Evolutionary conservation across 2,329 filamentous ascomycete genomes (phyloP).

Genomic region (Diaporthe ampelina): DNA sequence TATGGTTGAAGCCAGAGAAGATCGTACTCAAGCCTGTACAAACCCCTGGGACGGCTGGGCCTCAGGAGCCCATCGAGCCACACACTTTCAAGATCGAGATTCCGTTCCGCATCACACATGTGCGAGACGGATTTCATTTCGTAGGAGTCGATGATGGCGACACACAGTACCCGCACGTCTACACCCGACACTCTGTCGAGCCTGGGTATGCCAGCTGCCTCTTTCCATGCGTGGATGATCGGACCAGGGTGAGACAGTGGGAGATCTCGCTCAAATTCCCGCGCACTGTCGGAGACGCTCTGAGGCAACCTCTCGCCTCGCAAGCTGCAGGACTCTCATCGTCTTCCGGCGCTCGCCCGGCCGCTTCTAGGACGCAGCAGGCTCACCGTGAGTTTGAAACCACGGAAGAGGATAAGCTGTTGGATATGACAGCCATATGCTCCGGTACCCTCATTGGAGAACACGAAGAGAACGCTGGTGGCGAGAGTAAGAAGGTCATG

Average conservation of each 20-base stretch:
- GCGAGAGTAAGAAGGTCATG: slow-evolving; percentile 88
- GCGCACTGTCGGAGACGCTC: slow-evolving; percentile 85
- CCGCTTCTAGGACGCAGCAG: slow-evolving; percentile 54
- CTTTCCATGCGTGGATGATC: slow-evolving; percentile 94
- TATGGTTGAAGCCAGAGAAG: slow-evolving; percentile 56
- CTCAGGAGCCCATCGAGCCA: slow-evolving; percentile 37
- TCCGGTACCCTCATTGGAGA: slow-evolving; percentile 92
- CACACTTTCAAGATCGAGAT: slow-evolving; percentile 65
- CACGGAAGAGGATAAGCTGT: slow-evolving; percentile 83
- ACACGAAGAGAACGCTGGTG: slow-evolving; percentile 80
- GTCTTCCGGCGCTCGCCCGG: slow-evolving; percentile 45
- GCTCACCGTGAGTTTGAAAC: slow-evolving; percentile 58
- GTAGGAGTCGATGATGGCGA: slow-evolving; percentile 87
- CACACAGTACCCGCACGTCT: slow-evolving; percentile 88
- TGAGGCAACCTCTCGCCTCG: slow-evolving; percentile 63
- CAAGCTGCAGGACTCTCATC: slow-evolving; percentile 49
- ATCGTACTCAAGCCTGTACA: slow-evolving; percentile 47
- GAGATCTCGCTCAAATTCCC: slow-evolving; percentile 89
- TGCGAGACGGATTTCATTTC: slow-evolving; percentile 92
- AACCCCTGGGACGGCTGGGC: slow-evolving; percentile 38
- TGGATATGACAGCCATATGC: slow-evolving; percentile 92
- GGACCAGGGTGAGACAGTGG: slow-evolving; percentile 82
- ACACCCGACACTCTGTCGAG: slow-evolving; percentile 84
- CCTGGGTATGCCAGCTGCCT: slow-evolving; percentile 86
- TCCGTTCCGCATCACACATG: slow-evolving; percentile 81